Conservation (phyloP, 331 rosid species). For the Malus hybrid region DNA sequence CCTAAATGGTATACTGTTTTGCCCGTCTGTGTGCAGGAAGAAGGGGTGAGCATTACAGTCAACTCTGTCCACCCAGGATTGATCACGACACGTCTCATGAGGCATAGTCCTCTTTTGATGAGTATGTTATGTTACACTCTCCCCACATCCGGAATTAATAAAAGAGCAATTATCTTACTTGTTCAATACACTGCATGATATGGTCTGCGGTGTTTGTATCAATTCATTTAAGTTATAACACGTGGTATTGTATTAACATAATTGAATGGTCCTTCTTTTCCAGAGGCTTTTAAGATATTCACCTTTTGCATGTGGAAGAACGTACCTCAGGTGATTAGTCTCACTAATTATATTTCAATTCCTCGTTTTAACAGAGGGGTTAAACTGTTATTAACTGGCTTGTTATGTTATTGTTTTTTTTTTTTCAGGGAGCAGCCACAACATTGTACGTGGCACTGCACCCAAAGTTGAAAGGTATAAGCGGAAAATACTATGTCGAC, state of each 20-base stretch:
- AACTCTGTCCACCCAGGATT: slow-evolving; percentile 93
- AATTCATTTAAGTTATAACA: not conserved
- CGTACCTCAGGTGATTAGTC: slow-evolving; percentile 54
- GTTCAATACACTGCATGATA: not conserved
- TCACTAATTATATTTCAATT: not conserved
- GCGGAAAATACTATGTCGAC: slow-evolving; percentile 70
- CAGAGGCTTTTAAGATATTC: slow-evolving; percentile 52
- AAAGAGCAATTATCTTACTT: not conserved
- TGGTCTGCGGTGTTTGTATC: rapidly evolving
- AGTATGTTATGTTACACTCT: slow-evolving; percentile 36
- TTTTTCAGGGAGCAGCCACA: slow-evolving; percentile 71
- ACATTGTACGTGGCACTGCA: slow-evolving; percentile 83
- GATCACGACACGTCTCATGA: slow-evolving; percentile 93
- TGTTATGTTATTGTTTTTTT: not conserved
- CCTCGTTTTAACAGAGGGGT: not conserved
- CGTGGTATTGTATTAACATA: not conserved
- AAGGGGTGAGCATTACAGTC: slow-evolving; percentile 68
- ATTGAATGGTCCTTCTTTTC: not conserved
- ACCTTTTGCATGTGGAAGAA: slow-evolving; percentile 77
- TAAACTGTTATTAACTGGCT: not conserved
- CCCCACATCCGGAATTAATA: too few relatives aligned
- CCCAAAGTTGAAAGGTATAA: slow-evolving; percentile 62
- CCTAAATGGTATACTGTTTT: not conserved
- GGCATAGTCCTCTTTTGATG: slow-evolving; percentile 66
- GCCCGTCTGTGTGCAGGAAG: slow-evolving; percentile 38